Percentiles rank a stretch among this genome's conserved stretches.
phyloP scores from a whole-genome alignment of 1,284 basidiomycete genomes.

The Ganoderma meredithae region DNA sequence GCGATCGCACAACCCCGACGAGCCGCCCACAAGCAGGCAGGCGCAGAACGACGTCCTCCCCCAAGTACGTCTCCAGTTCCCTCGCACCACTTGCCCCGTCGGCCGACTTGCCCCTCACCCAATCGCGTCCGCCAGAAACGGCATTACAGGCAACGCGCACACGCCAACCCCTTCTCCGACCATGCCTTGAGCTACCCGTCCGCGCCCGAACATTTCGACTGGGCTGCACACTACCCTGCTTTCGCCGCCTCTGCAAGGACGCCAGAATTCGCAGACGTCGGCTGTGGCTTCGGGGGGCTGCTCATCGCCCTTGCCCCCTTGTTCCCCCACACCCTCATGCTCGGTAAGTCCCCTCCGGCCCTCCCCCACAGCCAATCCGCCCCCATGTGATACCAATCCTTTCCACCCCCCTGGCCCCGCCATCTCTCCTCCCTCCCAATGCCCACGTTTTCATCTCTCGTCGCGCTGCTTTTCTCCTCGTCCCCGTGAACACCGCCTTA shows the following conservation, averaged over 20 bases:
- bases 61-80: slow-evolving; percentile 38
- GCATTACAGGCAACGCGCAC: slow-evolving; percentile 96
- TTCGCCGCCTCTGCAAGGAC: slow-evolving; percentile 63
- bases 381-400: slow-evolving; percentile 4
- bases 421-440: slow-evolving; percentile 18
- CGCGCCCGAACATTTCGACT: slow-evolving; percentile 85
- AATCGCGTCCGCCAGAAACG: slow-evolving; percentile 73
- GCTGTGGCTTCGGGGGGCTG: slow-evolving; percentile 98
- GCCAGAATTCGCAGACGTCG: slow-evolving; percentile 97
- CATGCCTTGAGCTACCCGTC: slow-evolving; percentile 91
- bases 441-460: slow-evolving; percentile 12
- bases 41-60: slow-evolving; percentile 42
- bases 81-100: slow-evolving; percentile 14
- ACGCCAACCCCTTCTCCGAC: slow-evolving; percentile 98
- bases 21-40: slow-evolving; percentile 18
- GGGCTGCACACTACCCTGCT: slow-evolving; percentile 86
- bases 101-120: slow-evolving; percentile 15
- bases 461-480: neutral
- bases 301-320: slow-evolving; percentile 90
- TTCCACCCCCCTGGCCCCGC: neutral
- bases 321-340: slow-evolving; percentile 93
- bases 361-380: neutral
- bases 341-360: slow-evolving; percentile 67
- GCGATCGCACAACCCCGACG: slow-evolving; percentile 35
- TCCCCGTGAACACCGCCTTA: slow-evolving; percentile 11